Conservation (phyloP, 1,284 basidiomycete species). For the Apiotrichum akiyoshidainum region DNA sequence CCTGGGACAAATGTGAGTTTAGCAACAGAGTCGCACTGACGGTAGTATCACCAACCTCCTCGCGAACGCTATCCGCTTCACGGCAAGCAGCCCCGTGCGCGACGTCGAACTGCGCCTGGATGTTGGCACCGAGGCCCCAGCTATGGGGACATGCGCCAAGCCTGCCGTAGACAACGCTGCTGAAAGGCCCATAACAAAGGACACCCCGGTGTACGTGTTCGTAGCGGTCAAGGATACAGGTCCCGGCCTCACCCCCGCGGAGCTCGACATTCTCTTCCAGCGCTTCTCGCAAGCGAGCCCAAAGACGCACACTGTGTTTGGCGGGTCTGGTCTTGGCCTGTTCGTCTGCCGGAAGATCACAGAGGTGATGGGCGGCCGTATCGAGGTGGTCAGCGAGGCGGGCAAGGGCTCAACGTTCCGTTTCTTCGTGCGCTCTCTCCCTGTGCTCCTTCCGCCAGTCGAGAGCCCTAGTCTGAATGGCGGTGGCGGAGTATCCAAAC, state of each 20-base stretch:
- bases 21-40: background rate
- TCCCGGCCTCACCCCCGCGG: conserved; percentile 27
- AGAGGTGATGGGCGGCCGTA: conserved; percentile 44
- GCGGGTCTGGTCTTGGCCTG: conserved; percentile 38
- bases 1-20: conserved; percentile 41
- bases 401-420: conserved; percentile 47
- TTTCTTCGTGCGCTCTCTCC: conserved; percentile 42
- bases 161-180: no score
- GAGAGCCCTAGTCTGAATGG: no score
- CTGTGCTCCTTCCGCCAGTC: background rate
- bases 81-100: conserved; percentile 24
- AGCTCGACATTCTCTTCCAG: conserved; percentile 28
- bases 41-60: conserved; percentile 38
- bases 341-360: conserved; percentile 39
- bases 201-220: conserved; percentile 20
- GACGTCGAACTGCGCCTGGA: conserved; percentile 40
- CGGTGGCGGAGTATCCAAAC: no score
- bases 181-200: conserved; percentile 13
- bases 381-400: conserved; percentile 40
- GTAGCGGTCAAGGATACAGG: conserved; percentile 29
- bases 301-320: conserved; percentile 32
- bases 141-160: conserved; percentile 6
- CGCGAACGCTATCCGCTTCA: conserved; percentile 46
- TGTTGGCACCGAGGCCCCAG: conserved; percentile 25
- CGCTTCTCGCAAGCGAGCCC: conserved; percentile 33